Evolutionary conservation across 495 filamentous ascomycete genomes (phyloP).

Genomic region (Margaritispora aquatica): DNA sequence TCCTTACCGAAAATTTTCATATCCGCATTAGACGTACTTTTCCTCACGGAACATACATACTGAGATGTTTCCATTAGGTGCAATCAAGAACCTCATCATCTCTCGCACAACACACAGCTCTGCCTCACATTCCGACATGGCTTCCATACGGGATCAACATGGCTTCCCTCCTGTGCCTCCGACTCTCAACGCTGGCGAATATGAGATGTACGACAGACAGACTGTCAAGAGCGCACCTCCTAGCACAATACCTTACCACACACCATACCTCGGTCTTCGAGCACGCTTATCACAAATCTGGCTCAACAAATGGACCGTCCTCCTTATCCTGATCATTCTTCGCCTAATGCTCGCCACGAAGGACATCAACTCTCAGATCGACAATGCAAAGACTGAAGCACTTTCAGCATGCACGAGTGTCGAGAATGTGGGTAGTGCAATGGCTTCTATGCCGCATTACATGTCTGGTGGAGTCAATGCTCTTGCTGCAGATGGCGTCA

Average conservation of each 20-base stretch:
- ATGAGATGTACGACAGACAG: conserved; percentile 23
- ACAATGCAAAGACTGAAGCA: conserved; percentile 69
- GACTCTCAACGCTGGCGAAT: conserved; percentile 22
- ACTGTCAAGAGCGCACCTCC: conserved; percentile 1
- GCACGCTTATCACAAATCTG: conserved; percentile 89
- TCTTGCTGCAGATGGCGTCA: conserved; percentile 69
- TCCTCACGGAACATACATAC: conserved; percentile 15
- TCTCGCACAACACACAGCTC: conserved; percentile 10
- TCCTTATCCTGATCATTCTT: conserved; percentile 77
- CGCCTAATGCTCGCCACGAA: conserved; percentile 69
- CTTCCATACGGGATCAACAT: conserved; percentile 24
- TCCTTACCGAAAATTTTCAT: neutral
- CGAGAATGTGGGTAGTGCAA: conserved; percentile 88
- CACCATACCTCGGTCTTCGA: conserved; percentile 86
- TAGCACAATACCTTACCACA: conserved; percentile 41
- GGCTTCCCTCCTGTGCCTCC: conserved; percentile 31
- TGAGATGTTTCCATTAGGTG: conserved; percentile 31
- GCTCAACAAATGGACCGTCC: conserved; percentile 95
- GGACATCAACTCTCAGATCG: conserved; percentile 65
- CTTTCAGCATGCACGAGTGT: conserved; percentile 83
- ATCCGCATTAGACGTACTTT: conserved; percentile 2
- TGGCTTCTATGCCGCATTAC: conserved; percentile 98
- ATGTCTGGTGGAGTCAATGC: conserved; percentile 83
- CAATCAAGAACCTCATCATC: conserved; percentile 22
- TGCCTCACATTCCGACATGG: conserved; percentile 26